These are phyloP conservation scores for Spathaspora sp. DNA, from an alignment of 1,139 yeast species.

Conservation along the genomic window DNA sequence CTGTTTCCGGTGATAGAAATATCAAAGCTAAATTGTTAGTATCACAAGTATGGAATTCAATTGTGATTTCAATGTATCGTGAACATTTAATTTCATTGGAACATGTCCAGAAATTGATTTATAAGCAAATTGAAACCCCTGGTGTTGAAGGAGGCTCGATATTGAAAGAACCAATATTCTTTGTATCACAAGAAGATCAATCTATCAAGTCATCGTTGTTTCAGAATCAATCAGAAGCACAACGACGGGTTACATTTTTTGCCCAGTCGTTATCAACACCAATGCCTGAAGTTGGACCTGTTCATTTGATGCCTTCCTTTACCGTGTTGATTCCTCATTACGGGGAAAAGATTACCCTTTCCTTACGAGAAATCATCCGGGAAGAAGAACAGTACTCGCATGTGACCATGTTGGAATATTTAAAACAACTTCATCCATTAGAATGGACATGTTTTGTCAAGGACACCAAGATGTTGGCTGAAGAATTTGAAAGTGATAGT, in stretches of 20 bases:
- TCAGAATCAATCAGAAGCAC: slow-evolving; percentile 44
- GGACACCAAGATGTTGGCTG: slow-evolving; percentile 50
- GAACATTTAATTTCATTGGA: slow-evolving; percentile 54
- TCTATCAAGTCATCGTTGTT: slow-evolving; percentile 34
- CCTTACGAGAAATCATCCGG: slow-evolving; percentile 46
- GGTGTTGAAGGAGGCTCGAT: slow-evolving; percentile 24
- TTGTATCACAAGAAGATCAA: slow-evolving; percentile 53
- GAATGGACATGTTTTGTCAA: slow-evolving; percentile 54
- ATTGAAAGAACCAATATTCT: slow-evolving; percentile 48
- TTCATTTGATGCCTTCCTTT: slow-evolving; percentile 48
- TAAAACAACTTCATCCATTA: slow-evolving; percentile 48
- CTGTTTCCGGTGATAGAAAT: slow-evolving; percentile 28
- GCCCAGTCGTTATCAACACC: slow-evolving; percentile 56
- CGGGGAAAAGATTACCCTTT: slow-evolving; percentile 47
- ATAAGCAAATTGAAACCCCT: slow-evolving; percentile 32
- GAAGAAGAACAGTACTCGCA: slow-evolving; percentile 50
- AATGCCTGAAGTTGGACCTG: slow-evolving; percentile 46
- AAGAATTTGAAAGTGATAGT: slow-evolving; percentile 38
- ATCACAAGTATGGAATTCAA: slow-evolving; percentile 53
- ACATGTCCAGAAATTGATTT: slow-evolving; percentile 47
- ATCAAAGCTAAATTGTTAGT: slow-evolving; percentile 37
- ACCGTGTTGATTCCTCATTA: slow-evolving; percentile 55
- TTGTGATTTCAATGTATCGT: slow-evolving; percentile 55
- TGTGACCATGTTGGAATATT: slow-evolving; percentile 50
- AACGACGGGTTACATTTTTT: slow-evolving; percentile 51